Base-by-base conservation (phyloP, 805 yeast species). In the Zygoascus flipseniorum region DNA sequence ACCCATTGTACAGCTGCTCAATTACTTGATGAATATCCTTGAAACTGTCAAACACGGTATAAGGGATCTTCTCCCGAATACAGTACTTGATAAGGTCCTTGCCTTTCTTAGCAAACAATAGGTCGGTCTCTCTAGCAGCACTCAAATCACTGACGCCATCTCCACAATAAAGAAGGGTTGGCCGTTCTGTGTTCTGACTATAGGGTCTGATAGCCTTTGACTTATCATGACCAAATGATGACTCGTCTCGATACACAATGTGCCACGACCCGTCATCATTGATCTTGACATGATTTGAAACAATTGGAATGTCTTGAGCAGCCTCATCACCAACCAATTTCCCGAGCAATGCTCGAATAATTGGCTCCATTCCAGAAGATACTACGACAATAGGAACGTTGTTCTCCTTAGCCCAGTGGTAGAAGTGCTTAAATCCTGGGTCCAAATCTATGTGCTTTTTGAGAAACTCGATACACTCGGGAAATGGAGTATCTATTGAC, bases 101-200 rank as follows among this genome's bases (percentile, higher is more conserved):
- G 49, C 97, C 99, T 59, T 81, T 81, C 72, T 89, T 92, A 47
- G 99, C 99, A 70, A 92, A 93, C 59, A 93, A 73, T 60, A 92
- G 75, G 69, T 93, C 92, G 43, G 99, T 89, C 69, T 93, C 97
- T 65, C 86, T 84, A 23, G 98, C 97, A 23, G 99, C 99, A 54
- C 89, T 81, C 61, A 93, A 75, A 69, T 93, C 99, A 47, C 95
- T 84, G 32, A 93, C 97, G 58, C 99, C 99, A 68, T 93, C 99
- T 55, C 99, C 99, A 65, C 96, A 87, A 74, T 93, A 93, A 68
- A 92, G 88, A 61, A 89, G 76, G 42, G 75, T 73, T 14, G 95
- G 96, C 48, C 79, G 76, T 19, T 69, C 63, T 8, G 62, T 67
- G 39, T 65, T 60, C 50, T 58, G 53, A 20, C 71, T 71, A 63